Conservation (phyloP, 1,284 basidiomycete genomes). For the Leccinum subrobustum region DNA sequence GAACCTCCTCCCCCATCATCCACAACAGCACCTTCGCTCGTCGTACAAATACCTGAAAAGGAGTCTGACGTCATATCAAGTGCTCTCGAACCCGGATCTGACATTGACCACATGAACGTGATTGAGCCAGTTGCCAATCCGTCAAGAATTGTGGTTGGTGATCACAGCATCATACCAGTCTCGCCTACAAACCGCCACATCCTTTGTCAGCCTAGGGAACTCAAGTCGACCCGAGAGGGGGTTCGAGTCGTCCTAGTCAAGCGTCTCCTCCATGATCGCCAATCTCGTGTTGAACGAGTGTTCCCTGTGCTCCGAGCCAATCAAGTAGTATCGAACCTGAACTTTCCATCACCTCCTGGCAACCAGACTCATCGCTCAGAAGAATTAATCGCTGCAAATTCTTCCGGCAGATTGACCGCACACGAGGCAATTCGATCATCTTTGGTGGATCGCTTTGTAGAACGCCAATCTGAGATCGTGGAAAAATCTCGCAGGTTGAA, state of each 20-base stretch:
- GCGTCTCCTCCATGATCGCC: conserved; percentile 55
- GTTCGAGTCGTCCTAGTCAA: conserved; percentile 61
- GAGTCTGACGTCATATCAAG: conserved; percentile 15
- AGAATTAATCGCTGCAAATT: conserved; percentile 43
- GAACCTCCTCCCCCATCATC: conserved; percentile 12
- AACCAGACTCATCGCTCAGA: conserved; percentile 41
- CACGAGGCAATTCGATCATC: conserved; percentile 45
- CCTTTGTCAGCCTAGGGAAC: conserved; percentile 29
- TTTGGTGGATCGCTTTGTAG: conserved; percentile 52
- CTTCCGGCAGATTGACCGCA: conserved; percentile 35
- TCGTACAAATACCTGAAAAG: conserved; percentile 18
- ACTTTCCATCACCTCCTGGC: conserved; percentile 15
- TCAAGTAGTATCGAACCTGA: conserved; percentile 39
- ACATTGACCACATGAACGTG: conserved; percentile 12
- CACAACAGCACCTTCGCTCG: conserved; percentile 10
- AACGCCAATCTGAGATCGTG: conserved; percentile 48
- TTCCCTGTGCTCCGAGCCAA: conserved; percentile 64
- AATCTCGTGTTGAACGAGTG: conserved; percentile 59
- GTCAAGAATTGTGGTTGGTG: conserved; percentile 32
- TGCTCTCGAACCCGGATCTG: conserved; percentile 7
- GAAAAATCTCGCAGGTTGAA: conserved; percentile 59
- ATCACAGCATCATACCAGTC: conserved; percentile 24
- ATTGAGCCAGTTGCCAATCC: conserved; percentile 14
- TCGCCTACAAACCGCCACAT: conserved; percentile 8
- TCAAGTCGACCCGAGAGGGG: conserved; percentile 52